Base-by-base conservation (phyloP, 345 rosid genomes). In the Pugionium cornutum region DNA sequence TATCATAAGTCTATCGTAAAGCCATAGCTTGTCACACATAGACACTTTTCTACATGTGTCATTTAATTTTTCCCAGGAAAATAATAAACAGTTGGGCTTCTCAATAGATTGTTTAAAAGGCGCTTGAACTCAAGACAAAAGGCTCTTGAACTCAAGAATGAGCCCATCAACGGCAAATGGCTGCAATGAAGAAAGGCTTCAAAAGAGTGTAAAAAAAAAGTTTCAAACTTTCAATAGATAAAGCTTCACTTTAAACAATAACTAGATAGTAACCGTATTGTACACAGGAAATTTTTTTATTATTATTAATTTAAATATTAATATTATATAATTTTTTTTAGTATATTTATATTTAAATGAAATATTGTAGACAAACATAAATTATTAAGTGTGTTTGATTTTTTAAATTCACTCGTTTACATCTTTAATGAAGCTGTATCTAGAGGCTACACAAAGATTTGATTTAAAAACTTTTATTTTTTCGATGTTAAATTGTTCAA, bases 201-300 rank as follows among this genome's bases (percentile, higher is more conserved):
- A 72, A 89, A 87, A 73, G 96, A 92, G 70, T 83, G 89, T 18
- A 18, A 18, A 18, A 18, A 18, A 18, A 18, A 18, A 18, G 18
- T 18, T 18, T 18, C 18, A 18, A 18, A 89, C 80, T 70, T 89
- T 89, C 45, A 92, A 66, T 33, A 87, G 82, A 75, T 83, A 87
- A 52, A 92, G 88, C 77, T 86, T 92, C 66, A 18, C 18, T 18
- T 18, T 18, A 18, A 18, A 18, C 18, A 18, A 18, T 18, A 18
- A 18, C 0, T 18, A n/a, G n/a, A n/a, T n/a, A n/a, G n/a, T n/a
- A n/a, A n/a, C n/a, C n/a, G n/a, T n/a, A n/a, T n/a, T n/a, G n/a
- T n/a, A n/a, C n/a, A n/a, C n/a, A n/a, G n/a, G n/a, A n/a, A n/a
- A n/a, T n/a, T n/a, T n/a, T n/a, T n/a, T n/a, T n/a, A n/a, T n/a